Base-by-base conservation (phyloP, 805 yeast species). In the Candida berthetii region DNA sequence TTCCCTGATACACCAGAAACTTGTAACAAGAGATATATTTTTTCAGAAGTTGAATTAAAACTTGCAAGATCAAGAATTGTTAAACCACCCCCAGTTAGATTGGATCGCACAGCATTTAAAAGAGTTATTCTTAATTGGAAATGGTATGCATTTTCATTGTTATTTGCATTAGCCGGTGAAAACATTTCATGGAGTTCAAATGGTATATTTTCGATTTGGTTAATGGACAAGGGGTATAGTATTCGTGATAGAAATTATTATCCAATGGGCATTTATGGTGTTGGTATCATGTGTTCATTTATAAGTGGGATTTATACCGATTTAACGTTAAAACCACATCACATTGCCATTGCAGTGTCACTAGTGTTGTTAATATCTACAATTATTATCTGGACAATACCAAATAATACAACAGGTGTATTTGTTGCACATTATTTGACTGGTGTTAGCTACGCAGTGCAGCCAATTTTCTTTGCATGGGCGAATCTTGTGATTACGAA, bases 391-490 rank as follows among this genome's bases (percentile, higher is more conserved):
- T 51, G 71, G 7, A 49, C 67, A 2, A 57, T 58, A 10, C 81
- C 82, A 3, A 41, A 66, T 7, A 49, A 54, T 8, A 58, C 63
- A 8, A 37, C 49, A 0, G 56, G 61, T 1, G 73, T 74, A 45
- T 77, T 76, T 52, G 66, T 73, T 14, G 79, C 81, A 1, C 82
- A 77, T 40, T 78, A 76, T 46, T 42, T 77, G 2, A 67, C 78
- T 31, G 83, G 82, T 13, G 52, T 72, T 14, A 55, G 78, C 0
- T 77, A 70, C 48, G 78, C 82, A 29, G 82, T 80, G 4, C 84
- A 79, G 46, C 74, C 85, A 0, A 66, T 73, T 0, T 74, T 75
- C 54, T 74, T 80, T 39, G 75, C 83, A 0, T 79, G 85, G 84
- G 82, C 82, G 3, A 78, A 79, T 48, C 63, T 75, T 37, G 74